Evolutionary conservation across 768 basidiomycete genomes (phyloP).

Genomic region (Dioszegia crocea): DNA sequence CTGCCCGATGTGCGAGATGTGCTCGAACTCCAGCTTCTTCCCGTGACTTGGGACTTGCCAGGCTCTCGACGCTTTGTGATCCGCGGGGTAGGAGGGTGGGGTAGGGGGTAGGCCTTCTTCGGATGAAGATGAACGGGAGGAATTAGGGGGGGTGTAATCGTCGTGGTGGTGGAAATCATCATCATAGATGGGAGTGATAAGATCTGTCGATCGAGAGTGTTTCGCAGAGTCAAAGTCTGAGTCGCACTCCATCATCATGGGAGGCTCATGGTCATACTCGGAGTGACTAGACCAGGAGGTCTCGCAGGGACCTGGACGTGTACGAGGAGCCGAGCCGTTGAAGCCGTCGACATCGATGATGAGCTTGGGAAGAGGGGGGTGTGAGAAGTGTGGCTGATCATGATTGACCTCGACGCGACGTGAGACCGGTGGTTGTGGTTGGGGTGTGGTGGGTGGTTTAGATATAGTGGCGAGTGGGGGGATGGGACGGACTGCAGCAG

Average conservation of each 20-base stretch:
- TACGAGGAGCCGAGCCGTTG: not conserved
- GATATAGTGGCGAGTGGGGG: too few species aligned
- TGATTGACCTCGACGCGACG: not conserved
- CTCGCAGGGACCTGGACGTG: not conserved
- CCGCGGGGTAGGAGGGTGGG: slow-evolving; percentile 30
- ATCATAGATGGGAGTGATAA: slow-evolving; percentile 5
- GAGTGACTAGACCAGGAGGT: not conserved
- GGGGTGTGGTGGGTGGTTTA: not conserved
- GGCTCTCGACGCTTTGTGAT: slow-evolving; percentile 1
- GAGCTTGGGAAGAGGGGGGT: not conserved
- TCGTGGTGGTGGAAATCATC: slow-evolving; percentile 6
- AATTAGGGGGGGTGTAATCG: not conserved
- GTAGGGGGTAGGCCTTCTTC: slow-evolving; percentile 37
- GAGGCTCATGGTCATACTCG: not conserved
- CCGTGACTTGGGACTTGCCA: not conserved
- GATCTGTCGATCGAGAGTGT: not conserved
- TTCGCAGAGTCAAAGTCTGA: not conserved
- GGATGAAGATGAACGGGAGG: slow-evolving; percentile 33
- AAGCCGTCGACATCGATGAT: too few species aligned
- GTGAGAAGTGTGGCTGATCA: not conserved
- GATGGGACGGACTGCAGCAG: slow-evolving; percentile 32
- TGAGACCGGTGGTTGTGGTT: not conserved
- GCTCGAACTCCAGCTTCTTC: not conserved
- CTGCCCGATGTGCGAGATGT: not conserved
- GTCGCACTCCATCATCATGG: slow-evolving; percentile 4